Conservation (phyloP, 176 grass and related monocot species). For the Metroxylon sagu region DNA sequence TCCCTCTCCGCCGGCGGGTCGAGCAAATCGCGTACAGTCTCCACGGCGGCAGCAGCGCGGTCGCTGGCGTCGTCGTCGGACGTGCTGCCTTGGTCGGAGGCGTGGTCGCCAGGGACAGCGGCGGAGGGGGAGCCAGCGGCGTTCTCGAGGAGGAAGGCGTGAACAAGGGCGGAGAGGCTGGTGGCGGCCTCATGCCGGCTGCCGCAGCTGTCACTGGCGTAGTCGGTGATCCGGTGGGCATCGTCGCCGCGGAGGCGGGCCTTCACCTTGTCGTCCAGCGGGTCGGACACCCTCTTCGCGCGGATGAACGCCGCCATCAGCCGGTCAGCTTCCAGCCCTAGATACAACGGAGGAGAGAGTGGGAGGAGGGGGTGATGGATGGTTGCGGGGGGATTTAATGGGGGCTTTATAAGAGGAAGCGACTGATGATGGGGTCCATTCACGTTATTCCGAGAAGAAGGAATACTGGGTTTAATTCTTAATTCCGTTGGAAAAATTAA, state of each 20-base stretch:
- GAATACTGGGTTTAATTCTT: too few species aligned
- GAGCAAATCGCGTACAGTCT: neutral
- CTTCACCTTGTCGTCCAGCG: constrained; percentile 15
- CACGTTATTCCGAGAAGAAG: too few species aligned
- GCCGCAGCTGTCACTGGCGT: constrained; percentile 19
- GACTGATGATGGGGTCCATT: too few species aligned
- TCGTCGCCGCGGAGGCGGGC: constrained; percentile 12
- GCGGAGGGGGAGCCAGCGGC: neutral
- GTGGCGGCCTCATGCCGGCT: constrained; percentile 24
- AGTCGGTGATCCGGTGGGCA: neutral
- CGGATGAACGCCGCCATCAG: neutral
- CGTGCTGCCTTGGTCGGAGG: neutral
- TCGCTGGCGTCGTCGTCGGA: neutral
- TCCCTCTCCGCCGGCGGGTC: neutral
- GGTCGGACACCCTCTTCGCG: constrained; percentile 23
- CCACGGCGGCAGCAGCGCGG: neutral
- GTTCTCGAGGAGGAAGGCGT: constrained; percentile 34
- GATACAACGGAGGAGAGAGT: too few species aligned
- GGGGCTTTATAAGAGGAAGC: too few species aligned
- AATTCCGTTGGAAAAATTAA: too few species aligned
- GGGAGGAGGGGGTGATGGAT: too few species aligned
- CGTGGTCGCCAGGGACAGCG: neutral
- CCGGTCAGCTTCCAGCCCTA: neutral
- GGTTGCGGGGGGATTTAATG: too few species aligned
- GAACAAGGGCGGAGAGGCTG: constrained; percentile 22